Evolutionary conservation across 2,329 filamentous ascomycete species (phyloP), one percentile per base, ranked within the genome.

Genomic region (Cladosporium velox): DNA sequence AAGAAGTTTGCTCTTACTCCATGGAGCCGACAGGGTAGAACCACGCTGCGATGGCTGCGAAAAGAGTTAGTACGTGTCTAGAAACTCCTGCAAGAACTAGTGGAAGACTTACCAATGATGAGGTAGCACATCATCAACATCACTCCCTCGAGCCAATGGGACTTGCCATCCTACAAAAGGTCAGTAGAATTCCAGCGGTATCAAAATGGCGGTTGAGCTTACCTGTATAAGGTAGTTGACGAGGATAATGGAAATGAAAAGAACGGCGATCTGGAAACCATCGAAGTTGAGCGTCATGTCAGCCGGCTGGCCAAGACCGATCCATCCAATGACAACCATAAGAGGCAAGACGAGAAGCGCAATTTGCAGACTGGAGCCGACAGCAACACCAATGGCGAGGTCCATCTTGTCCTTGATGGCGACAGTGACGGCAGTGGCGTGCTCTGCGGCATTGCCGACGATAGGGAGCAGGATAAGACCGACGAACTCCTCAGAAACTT

Each of bases 231-330:
- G 79, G 71, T 88, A 66, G 32, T 66, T 66, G 34, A 66, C 64
- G 4, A 66, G 47, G 38, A 66, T 61, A 18, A 66, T 66, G 10
- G 76, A 78, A 28, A 88, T 83, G 67, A 89, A 89, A 1, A 89
- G 77, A 1, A 86, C 79, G 2, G 84, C 90, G 15, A 97, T 89
- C 79, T 97, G 92, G 82, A 97, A 97, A 0, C 88, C 88, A 74
- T 96, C 92, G 76, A 97, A 95, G 76, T 90, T 90, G 5, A 96
- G 85, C 24, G 88, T 91, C 91, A 90, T 88, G 44, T 83, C 79
- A 59, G 85, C 80, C 8, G 70, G 68, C 11, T 66, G 55, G 2
- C 75, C 76, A 21, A 86, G 81, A 63, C 85, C 85, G 62, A 85
- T 81, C 87, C 87, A 89, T 64, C 85, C 86, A 62, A 89, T 81